These are phyloP conservation scores for Trichoderma cornu-damae DNA, from an alignment of 2,329 filamentous ascomycete species.

Conservation along the genomic window DNA sequence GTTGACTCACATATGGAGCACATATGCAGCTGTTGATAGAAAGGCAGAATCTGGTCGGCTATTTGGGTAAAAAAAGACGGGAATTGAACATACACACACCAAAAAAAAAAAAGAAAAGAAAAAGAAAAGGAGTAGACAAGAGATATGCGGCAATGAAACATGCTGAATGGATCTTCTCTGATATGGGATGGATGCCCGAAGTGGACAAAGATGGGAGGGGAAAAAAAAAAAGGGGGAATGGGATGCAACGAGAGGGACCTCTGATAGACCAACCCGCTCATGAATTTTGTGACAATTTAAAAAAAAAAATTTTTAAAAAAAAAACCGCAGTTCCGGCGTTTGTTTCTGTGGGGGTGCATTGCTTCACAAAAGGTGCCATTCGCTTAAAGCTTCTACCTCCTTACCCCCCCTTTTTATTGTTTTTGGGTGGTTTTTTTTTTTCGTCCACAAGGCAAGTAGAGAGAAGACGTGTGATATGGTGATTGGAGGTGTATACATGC, in stretches of 20 bases:
- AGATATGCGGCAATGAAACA: background rate
- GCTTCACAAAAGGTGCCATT: background rate
- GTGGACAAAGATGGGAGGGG: no score
- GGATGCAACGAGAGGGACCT: background rate
- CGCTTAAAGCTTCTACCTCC: no score
- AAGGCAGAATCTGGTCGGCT: background rate
- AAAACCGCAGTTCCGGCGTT: background rate
- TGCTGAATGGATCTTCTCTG: background rate
- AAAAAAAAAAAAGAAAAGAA: background rate
- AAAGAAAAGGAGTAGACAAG: background rate
- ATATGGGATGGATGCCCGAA: background rate
- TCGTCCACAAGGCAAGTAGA: background rate
- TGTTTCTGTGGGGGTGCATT: background rate
- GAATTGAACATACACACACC: no score
- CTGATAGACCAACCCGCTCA: background rate
- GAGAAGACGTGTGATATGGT: background rate
- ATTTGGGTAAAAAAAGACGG: conserved; percentile 1
- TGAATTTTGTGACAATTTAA: no score
- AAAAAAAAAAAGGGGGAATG: background rate
- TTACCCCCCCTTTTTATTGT: no score
- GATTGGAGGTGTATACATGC: background rate
- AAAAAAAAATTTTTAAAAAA: no score
- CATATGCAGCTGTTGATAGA: conserved; percentile 1
- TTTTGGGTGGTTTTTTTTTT: background rate
- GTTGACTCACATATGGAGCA: background rate